Base-by-base conservation (phyloP, 2,329 filamentous ascomycete species). In the Microsporum canis region DNA sequence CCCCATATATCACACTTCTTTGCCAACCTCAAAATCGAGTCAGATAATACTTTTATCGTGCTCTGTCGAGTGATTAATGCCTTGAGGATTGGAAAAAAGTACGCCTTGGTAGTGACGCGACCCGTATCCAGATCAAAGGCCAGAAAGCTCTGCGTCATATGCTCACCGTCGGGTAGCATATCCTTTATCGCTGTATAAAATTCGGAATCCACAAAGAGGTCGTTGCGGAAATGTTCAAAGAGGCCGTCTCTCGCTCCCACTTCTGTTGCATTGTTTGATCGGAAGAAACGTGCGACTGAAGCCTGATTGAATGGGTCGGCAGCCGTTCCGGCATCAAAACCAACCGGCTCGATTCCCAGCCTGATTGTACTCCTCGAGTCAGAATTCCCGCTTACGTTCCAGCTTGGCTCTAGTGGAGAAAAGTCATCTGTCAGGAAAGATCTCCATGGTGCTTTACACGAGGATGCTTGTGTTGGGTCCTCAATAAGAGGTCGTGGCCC, bases 381-480 rank as follows among this genome's bases (percentile, higher is more conserved):
- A 4, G 39, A 43, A 41, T 41, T 45, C 1, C 31, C 56, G 12
- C 43, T 38, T 12, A 58, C 56, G 29, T 58, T 58, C 56, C 56
- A 58, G 8, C 56, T 58, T 7, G 56, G 56, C 17, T 58, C 56
- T 23, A 58, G n/a, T 14, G 56, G 56, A 41, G 56, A 58, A 31
- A 43, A 58, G 29, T 58, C 56, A 38, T 58, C 56, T 7, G 56
- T 58, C 34, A 58, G 31, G 43, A 58, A 58, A 43, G 36, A 41
- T 29, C 27, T 58, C 56, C 56, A 58, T 58, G 56, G 12, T 41
- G 34, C 34, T 27, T 43, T 58, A 7, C 17, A 8, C 5, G 56
- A 41, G 2, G 34, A 58, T 45, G 55, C 31, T n/a, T 41, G 29
- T 14, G 31, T 14, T 39, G 38, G 17, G 31, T 58, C 29, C 8